A percentile compares a stretch with the other conserved stretches of the same genome.
Conservation (phyloP, 441 rosid species). For the Populus tomentosa region DNA sequence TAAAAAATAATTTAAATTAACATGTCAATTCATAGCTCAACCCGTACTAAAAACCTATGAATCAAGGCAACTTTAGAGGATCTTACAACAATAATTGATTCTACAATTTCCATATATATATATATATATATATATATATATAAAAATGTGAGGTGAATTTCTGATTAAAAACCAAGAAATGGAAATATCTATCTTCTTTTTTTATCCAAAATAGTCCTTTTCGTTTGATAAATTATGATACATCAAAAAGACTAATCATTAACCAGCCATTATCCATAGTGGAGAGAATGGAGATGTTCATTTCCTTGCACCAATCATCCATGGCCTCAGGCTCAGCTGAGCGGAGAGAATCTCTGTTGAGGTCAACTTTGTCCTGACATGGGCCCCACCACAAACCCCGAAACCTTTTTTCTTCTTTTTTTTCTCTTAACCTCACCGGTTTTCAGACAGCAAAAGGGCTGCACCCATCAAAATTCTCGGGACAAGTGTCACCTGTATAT, state of each 20-base stretch:
- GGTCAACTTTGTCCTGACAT: slow-evolving; percentile 27
- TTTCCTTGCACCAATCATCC: not conserved
- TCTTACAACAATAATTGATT: no score
- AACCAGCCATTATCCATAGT: not conserved
- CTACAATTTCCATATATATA: no score
- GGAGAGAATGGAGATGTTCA: not conserved
- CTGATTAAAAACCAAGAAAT: not conserved
- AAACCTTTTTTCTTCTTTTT: not conserved
- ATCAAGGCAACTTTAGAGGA: no score
- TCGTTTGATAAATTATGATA: not conserved
- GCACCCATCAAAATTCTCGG: slow-evolving; percentile 17
- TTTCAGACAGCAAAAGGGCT: slow-evolving; percentile 16
- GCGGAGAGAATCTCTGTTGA: slow-evolving; percentile 19
- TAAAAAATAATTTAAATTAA: no score
- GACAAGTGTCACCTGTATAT: slow-evolving; percentile 5
- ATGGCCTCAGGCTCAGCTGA: not conserved
- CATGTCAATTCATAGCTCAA: no score
- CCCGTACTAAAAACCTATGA: no score
- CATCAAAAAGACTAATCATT: not conserved
- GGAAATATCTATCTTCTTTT: not conserved
- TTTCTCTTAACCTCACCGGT: not conserved
- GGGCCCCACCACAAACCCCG: slow-evolving; percentile 14
- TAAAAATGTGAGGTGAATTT: no score
- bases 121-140: no score
- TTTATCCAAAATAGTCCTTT: not conserved